Evolutionary conservation across 768 basidiomycete species (phyloP).

Genomic region (Lactarius evosmus): DNA sequence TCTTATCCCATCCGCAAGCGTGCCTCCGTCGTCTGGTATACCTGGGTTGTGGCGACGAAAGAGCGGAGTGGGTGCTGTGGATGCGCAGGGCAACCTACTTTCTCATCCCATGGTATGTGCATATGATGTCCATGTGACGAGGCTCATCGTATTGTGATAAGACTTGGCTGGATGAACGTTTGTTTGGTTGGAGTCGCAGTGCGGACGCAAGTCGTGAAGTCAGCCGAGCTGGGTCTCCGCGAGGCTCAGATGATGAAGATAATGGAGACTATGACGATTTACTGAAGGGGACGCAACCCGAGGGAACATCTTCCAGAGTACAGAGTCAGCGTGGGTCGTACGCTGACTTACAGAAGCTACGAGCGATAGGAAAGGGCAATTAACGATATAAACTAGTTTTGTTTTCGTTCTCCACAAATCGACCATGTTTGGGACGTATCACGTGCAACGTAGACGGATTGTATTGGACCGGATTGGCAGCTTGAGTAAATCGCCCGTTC

Average conservation of each 20-base stretch:
- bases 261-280: constrained; percentile 91
- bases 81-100: constrained; percentile 76
- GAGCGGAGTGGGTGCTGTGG: constrained; percentile 70
- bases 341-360: constrained; percentile 75
- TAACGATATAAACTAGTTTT: background rate
- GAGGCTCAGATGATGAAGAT: constrained; percentile 82
- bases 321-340: constrained; percentile 66
- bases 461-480: background rate
- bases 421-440: background rate
- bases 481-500: background rate
- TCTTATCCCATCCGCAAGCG: constrained; percentile 75
- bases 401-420: background rate
- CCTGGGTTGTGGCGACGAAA: constrained; percentile 78
- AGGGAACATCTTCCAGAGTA: constrained; percentile 7
- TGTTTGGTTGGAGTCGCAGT: constrained; percentile 87
- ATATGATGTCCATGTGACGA: constrained; percentile 12
- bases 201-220: constrained; percentile 52
- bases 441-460: background rate
- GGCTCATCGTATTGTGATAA: constrained; percentile 28
- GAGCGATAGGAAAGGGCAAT: constrained; percentile 28
- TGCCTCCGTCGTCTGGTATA: constrained; percentile 70
- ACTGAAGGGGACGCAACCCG: constrained; percentile 40
- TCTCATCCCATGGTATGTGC: constrained; percentile 78
- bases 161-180: constrained; percentile 87
- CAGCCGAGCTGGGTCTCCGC: constrained; percentile 65